Base-by-base conservation (phyloP, 257 asterid genomes). In the Solanum lycopersicoides region DNA sequence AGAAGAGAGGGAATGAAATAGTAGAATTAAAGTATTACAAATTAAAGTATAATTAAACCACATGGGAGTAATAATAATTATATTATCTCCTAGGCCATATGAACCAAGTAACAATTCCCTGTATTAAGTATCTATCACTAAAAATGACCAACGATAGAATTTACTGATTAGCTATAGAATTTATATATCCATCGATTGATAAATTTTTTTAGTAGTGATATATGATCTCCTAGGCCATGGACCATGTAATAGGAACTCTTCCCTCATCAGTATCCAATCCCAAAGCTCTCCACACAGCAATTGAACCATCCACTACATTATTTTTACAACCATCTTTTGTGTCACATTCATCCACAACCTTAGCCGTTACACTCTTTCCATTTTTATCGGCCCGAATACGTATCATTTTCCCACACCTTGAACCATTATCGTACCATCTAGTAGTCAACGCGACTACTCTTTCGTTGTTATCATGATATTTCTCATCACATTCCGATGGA, bases 271-370 rank as follows among this genome's bases (percentile, higher is more conserved):
- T 79, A 28, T 90, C 21, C 63, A 90, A 63, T 5, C 92, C 92
- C 32, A 90, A 87, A 20, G 88, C 93, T 28, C 66, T 87, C 94
- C 93, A 90, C 82, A 90, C 90, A 11, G 90, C 90, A 14, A 74
- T 87, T 8, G 93, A 92, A 18, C 89, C 94, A 89, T 90, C 94
- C 53, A 92, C 92, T 2, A 92, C 87, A 72, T 90, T 89, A 39
- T 90, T 86, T 3, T 30, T 93, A 59, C 95, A 93, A 3, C 94
- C 95, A 34, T 32, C 37, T 85, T 74, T 89, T 3, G 92, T 90
- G 25, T 92, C 94, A 71, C 96, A 92, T 88, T 94, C 95, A 41
- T 93, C 96, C 66, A 93, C 96, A 30, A 94, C 94, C 85, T 86
- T 91, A 10, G 96, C 95, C 14, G 82, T 87, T 89, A 90, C 90